Base-by-base conservation (phyloP, 1,284 basidiomycete species). In the Naganishia albida region DNA sequence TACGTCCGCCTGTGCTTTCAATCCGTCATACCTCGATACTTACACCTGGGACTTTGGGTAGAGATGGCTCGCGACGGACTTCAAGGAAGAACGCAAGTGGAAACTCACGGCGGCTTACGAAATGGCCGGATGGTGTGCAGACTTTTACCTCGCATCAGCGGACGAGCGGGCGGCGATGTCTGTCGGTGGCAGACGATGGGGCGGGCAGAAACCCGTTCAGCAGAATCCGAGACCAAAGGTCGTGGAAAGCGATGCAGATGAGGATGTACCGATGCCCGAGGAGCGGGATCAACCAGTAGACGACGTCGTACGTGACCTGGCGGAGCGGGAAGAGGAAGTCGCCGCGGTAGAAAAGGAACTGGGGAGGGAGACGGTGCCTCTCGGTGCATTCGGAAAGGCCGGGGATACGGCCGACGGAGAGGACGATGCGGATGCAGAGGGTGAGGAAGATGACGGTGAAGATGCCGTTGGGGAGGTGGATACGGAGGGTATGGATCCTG, bases 61-160 rank as follows among this genome's bases (percentile, higher is more conserved):
- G 48, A 64, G 49, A 85, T 99, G 95, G 96, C 88, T 99, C 84
- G 89, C 93, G 53, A 86, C 86, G 16, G 96, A 99, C 74, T 98
- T 93, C 72, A 86, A 89, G 8, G 93, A 99, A 78, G 96, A 99
- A 75, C 83, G 91, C 57, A 85, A 86, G 66, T 99, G 94, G 94
- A 99, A 99, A 77, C 80, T 90, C 40, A 87, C 88, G 0, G 76
- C 93, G 20, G 94, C 95, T 0, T 89, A 88, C 74, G 88, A 89
- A 66, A 78, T 98, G n/a, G 91, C 91, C 0, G 86, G 86, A 60
- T 86, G 91, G 53, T 88, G 91, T 15, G 83, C 89, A 13, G 88
- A 91, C 69, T 99, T 93, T 91, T 91, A 96, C 75, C 83, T 85
- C 57, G 88, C 90, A 3, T 81, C 82, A 7, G 83, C 82, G 7